Evolutionary conservation across 345 rosid species (phyloP).

Genomic region (Mallotus nudiflorus): DNA sequence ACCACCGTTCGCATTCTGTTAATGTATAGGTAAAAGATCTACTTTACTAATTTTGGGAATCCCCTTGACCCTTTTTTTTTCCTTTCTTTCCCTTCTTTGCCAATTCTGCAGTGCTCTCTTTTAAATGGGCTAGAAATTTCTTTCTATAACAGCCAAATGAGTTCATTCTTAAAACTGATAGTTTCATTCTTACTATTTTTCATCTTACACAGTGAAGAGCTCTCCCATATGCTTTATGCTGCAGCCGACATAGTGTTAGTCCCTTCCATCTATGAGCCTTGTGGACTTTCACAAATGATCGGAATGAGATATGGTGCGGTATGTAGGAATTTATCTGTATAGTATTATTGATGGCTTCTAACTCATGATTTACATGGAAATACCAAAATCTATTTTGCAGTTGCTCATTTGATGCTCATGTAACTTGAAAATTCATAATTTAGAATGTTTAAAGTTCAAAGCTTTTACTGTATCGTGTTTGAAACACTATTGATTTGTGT

Average conservation of each 20-base stretch:
- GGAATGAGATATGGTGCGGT: conserved; percentile 66
- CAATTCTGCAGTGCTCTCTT: background rate
- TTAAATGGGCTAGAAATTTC: background rate
- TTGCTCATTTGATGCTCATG: background rate
- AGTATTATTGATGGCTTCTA: too few relatives aligned
- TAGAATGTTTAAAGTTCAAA: background rate
- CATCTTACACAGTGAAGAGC: conserved; percentile 46
- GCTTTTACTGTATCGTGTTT: background rate
- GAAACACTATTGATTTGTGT: background rate
- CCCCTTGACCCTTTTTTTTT: background rate
- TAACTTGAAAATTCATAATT: background rate
- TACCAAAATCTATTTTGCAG: background rate
- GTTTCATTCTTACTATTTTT: background rate
- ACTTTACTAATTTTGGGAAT: conserved; percentile 1
- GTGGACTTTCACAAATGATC: conserved; percentile 68
- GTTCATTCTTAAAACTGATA: too few relatives aligned
- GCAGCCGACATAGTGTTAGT: conserved; percentile 61
- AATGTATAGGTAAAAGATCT: conserved; percentile 45
- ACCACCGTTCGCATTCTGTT: conserved; percentile 43
- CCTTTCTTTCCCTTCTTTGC: background rate
- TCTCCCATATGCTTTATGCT: conserved; percentile 65
- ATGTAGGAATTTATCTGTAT: conserved; percentile 27
- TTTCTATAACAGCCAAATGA: background rate
- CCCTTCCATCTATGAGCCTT: conserved; percentile 64
- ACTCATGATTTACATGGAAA: background rate